Evolutionary conservation across 768 basidiomycete genomes (phyloP).

Genomic region (Solioccasus polychromus): DNA sequence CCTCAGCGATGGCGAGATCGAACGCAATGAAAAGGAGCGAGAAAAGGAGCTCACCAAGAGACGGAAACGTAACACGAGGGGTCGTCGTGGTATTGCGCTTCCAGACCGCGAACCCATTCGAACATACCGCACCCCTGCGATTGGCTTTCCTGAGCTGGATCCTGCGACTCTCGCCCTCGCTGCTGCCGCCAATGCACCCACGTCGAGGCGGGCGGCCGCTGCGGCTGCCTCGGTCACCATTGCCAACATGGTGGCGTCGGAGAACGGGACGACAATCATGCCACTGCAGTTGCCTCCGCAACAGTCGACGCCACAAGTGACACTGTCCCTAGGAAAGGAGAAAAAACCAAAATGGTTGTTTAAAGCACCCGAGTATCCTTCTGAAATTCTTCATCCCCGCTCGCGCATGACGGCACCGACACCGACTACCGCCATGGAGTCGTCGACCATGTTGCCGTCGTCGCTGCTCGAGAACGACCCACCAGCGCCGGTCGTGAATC

Average conservation of each 20-base stretch:
- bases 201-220: conserved; percentile 80
- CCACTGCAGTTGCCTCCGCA: conserved; percentile 44
- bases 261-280: conserved; percentile 68
- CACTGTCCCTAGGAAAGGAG: conserved; percentile 50
- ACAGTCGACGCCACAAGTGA: conserved; percentile 28
- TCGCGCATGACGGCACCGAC: conserved; percentile 60
- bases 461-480: conserved; percentile 63
- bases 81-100: conserved; percentile 72
- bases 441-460: conserved; percentile 45
- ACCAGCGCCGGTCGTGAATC: conserved; percentile 35
- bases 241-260: conserved; percentile 88
- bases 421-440: conserved; percentile 65
- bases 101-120: conserved; percentile 92
- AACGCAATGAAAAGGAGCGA: conserved; percentile 84
- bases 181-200: conserved; percentile 62
- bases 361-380: conserved; percentile 63
- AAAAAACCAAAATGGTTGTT: conserved; percentile 71
- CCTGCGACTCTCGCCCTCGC: conserved; percentile 66
- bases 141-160: conserved; percentile 80
- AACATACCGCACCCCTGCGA: conserved; percentile 87
- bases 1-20: conserved; percentile 86
- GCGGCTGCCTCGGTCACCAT: conserved; percentile 82
- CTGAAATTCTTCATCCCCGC: conserved; percentile 54
- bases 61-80: conserved; percentile 80
- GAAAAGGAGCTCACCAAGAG: conserved; percentile 91